A percentile compares a stretch with the other conserved stretches of the same genome.
These are phyloP conservation scores for Beauveria caledonica DNA, from an alignment of 2,329 filamentous ascomycete species.

Conservation along the genomic window DNA sequence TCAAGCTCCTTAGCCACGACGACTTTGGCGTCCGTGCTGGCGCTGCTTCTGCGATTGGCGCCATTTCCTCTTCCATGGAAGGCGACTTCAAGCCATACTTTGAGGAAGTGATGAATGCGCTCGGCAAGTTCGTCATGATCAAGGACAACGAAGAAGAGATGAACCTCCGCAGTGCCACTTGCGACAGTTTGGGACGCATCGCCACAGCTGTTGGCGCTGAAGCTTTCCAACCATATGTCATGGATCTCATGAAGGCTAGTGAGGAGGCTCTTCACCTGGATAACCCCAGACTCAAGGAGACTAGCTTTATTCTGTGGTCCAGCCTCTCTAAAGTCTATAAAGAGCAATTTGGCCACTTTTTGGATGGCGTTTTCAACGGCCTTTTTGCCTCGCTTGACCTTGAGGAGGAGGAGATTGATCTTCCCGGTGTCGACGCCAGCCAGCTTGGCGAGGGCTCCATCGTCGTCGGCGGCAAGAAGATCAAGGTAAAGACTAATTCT, in stretches of 20 bases:
- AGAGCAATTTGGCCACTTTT: conserved; percentile 71
- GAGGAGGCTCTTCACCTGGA: conserved; percentile 85
- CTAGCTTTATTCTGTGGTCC: conserved; percentile 95
- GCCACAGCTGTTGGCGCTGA: conserved; percentile 78
- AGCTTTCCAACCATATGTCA: conserved; percentile 84
- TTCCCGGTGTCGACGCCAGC: conserved; percentile 49
- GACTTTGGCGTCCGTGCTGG: conserved; percentile 87
- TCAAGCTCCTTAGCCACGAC: conserved; percentile 71
- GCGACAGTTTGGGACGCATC: conserved; percentile 89
- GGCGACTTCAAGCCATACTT: conserved; percentile 87
- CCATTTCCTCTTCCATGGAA: conserved; percentile 79
- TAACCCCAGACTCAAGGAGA: conserved; percentile 87
- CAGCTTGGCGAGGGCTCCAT: conserved; percentile 70
- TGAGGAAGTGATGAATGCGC: conserved; percentile 78
- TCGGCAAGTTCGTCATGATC: conserved; percentile 74
- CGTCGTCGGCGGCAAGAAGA: conserved; percentile 72
- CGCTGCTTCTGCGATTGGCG: conserved; percentile 81
- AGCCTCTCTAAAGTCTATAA: conserved; percentile 90
- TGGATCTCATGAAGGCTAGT: conserved; percentile 82
- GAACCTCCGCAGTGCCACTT: conserved; percentile 79
- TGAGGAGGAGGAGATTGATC: conserved; percentile 77
- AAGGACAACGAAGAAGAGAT: conserved; percentile 88
- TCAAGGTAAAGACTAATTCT: conserved; percentile 60
- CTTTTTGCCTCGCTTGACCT: conserved; percentile 80
- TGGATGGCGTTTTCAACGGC: conserved; percentile 68